Conservation (phyloP, 2,329 filamentous ascomycete genomes). For the Sphaerulina musiva region DNA sequence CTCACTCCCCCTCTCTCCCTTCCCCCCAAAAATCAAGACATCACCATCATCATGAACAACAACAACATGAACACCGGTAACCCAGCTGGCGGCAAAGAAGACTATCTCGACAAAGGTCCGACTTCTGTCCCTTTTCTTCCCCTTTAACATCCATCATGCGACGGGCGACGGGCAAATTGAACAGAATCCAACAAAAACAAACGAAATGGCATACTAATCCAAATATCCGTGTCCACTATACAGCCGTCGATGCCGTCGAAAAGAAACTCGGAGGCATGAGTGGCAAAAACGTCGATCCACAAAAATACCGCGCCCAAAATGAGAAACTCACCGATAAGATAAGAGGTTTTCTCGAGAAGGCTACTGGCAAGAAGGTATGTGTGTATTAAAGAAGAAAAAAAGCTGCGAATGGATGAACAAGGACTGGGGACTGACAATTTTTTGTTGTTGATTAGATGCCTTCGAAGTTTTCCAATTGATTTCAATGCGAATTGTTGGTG, state of each 20-base stretch:
- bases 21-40: background rate
- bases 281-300: conserved; percentile 25
- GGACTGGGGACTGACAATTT: background rate
- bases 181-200: too few relatives aligned
- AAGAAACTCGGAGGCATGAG: conserved; percentile 21
- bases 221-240: background rate
- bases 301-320: conserved; percentile 27
- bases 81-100: conserved; percentile 15
- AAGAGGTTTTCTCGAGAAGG: conserved; percentile 30
- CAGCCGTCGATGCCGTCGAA: conserved; percentile 23
- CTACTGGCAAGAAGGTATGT: conserved; percentile 30
- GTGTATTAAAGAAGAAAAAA: too few relatives aligned
- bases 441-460: background rate
- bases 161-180: too few relatives aligned
- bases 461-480: conserved; percentile 3
- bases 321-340: conserved; percentile 33
- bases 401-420: background rate
- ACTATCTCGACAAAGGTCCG: conserved; percentile 29
- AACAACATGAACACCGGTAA: background rate
- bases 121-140: too few relatives aligned
- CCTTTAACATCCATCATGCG: too few relatives aligned
- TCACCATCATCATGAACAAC: background rate
- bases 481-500: too few relatives aligned
- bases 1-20: too few relatives aligned
- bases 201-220: too few relatives aligned